Conservation (phyloP, 768 basidiomycete genomes). For the Amanita brunnescens region DNA sequence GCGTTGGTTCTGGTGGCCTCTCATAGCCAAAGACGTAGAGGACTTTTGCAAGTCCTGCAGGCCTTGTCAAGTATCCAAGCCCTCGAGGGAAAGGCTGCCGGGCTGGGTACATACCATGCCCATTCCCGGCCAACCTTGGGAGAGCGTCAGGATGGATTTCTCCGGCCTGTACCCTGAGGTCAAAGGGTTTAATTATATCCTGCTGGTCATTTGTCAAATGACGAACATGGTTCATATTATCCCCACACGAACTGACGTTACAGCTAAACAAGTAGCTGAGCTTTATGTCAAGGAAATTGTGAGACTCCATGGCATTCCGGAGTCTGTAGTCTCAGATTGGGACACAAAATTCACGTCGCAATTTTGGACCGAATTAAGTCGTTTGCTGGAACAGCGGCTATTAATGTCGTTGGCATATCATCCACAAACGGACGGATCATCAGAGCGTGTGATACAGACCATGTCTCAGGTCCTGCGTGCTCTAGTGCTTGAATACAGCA, state of each 20-base stretch:
- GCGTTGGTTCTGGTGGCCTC: slow-evolving; percentile 17
- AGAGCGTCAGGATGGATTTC: slow-evolving; percentile 28
- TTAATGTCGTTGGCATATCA: background rate
- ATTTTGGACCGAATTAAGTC: background rate
- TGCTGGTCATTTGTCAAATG: slow-evolving; percentile 16
- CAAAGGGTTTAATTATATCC: slow-evolving; percentile 16
- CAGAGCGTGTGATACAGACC: background rate
- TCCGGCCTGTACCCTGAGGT: slow-evolving; percentile 21
- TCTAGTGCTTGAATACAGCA: background rate
- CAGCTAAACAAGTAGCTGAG: slow-evolving; percentile 15
- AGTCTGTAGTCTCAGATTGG: background rate
- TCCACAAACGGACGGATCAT: background rate
- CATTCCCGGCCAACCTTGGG: slow-evolving; percentile 20
- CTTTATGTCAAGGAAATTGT: slow-evolving; percentile 17
- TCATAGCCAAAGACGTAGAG: slow-evolving; percentile 3
- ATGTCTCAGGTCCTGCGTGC: background rate
- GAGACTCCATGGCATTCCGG: slow-evolving; percentile 13
- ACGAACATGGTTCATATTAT: slow-evolving; percentile 20
- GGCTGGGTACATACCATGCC: slow-evolving; percentile 21
- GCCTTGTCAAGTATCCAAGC: slow-evolving; percentile 14
- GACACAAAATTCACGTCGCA: background rate
- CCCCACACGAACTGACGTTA: slow-evolving; percentile 13
- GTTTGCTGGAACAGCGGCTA: background rate
- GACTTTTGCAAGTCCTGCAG: slow-evolving; percentile 13
- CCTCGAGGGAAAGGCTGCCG: slow-evolving; percentile 4